These are phyloP conservation scores for Stachybotrys chartarum DNA, from an alignment of 2,329 filamentous ascomycete species.

Conservation along the genomic window DNA sequence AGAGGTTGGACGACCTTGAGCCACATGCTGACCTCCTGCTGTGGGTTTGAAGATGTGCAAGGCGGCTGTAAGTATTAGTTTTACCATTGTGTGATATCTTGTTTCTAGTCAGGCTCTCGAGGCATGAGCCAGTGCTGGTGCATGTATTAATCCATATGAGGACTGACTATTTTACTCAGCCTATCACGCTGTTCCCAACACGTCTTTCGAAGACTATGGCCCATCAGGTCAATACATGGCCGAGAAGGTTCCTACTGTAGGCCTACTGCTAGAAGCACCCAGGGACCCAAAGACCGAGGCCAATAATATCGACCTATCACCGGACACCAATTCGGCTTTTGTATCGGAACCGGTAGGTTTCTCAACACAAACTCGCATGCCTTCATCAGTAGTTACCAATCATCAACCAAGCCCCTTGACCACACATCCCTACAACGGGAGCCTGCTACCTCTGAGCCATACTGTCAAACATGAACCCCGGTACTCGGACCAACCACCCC, in stretches of 20 bases:
- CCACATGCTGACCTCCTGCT: background rate
- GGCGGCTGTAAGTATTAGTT: background rate
- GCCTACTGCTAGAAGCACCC: background rate
- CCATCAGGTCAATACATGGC: constrained; percentile 23
- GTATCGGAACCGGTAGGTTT: background rate
- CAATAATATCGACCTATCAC: background rate
- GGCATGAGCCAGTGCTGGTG: background rate
- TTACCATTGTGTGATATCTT: background rate
- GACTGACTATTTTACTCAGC: background rate
- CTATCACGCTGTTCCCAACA: constrained; percentile 20
- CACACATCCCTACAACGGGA: background rate
- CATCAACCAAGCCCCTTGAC: background rate
- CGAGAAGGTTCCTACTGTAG: constrained; percentile 10
- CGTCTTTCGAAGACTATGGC: constrained; percentile 9
- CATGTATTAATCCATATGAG: background rate
- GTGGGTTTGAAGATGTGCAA: background rate
- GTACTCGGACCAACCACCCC: background rate
- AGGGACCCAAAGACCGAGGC: background rate
- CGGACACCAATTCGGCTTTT: background rate
- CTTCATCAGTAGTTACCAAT: background rate
- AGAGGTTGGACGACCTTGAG: background rate
- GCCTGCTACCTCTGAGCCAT: background rate
- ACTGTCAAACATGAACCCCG: background rate
- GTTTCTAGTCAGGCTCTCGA: background rate
- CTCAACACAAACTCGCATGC: background rate